These are phyloP conservation scores for Trichosanthes cucumerina DNA, from an alignment of 306 rosid species.

Conservation along the genomic window DNA sequence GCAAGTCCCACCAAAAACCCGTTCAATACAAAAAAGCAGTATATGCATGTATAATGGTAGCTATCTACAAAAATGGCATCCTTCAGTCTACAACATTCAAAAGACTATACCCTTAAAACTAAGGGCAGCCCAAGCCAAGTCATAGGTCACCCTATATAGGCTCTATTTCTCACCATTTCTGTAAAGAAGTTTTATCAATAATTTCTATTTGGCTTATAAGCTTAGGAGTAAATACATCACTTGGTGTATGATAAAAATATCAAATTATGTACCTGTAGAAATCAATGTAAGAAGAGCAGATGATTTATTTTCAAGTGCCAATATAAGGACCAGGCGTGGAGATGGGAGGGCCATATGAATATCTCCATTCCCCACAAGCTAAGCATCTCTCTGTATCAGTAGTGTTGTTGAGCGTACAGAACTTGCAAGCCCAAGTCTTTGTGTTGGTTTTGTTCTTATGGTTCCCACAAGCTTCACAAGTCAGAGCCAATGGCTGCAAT, in stretches of 20 bases:
- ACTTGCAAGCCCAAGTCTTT: conserved; percentile 48
- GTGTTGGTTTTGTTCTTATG: conserved; percentile 6
- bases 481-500: conserved; percentile 29
- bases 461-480: conserved; percentile 38
- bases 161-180: neutral
- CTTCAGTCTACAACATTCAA: neutral
- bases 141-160: neutral
- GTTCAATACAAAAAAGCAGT: too few relatives aligned
- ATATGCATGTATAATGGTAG: too few relatives aligned
- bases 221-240: neutral
- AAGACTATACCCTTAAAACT: neutral
- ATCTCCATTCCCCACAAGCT: conserved; percentile 53
- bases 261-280: neutral
- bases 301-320: conserved; percentile 21
- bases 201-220: neutral
- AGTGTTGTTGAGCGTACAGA: conserved; percentile 43
- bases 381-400: conserved; percentile 37
- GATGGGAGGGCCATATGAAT: conserved; percentile 37
- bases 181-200: neutral
- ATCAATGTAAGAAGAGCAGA: neutral
- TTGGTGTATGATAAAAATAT: neutral
- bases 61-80: too few relatives aligned
- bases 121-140: neutral
- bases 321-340: conserved; percentile 21
- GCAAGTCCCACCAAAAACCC: too few relatives aligned